Evolutionary conservation across 352 stramenopile genomes (phyloP).

Genomic region (Phytophthora lateralis): DNA sequence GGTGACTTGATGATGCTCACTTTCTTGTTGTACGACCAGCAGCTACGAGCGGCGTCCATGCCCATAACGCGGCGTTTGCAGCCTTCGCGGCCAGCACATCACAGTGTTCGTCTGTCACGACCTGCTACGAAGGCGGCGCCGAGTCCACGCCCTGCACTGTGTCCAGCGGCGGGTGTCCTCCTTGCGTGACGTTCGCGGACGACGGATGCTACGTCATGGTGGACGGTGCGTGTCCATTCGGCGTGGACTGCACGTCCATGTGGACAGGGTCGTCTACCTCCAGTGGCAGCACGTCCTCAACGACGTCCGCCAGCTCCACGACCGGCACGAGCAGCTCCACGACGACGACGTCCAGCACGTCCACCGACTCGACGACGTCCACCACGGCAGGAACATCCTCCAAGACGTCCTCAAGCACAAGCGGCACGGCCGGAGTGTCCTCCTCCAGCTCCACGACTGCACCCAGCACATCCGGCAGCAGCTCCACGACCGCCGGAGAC

Average conservation of each 20-base stretch:
- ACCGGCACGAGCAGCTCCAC: background rate
- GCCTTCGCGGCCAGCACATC: slow-evolving; percentile 27
- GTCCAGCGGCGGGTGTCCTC: slow-evolving; percentile 32
- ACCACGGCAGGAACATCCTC: slow-evolving; percentile 14
- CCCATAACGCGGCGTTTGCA: background rate
- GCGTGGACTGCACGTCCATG: slow-evolving; percentile 32
- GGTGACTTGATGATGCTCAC: background rate
- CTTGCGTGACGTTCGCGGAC: slow-evolving; percentile 43
- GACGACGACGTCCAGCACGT: slow-evolving; percentile 12
- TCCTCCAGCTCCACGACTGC: slow-evolving; percentile 20
- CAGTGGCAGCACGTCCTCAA: slow-evolving; percentile 15
- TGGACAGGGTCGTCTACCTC: slow-evolving; percentile 25
- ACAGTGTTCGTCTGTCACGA: slow-evolving; percentile 32
- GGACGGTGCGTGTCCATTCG: slow-evolving; percentile 34
- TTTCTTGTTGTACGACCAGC: background rate
- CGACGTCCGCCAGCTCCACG: slow-evolving; percentile 3
- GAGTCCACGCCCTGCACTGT: slow-evolving; percentile 32
- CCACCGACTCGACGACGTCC: slow-evolving; percentile 1
- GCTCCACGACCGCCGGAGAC: slow-evolving; percentile 9
- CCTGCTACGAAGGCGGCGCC: slow-evolving; percentile 38
- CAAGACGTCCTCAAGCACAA: slow-evolving; percentile 17
- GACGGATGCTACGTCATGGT: slow-evolving; percentile 47
- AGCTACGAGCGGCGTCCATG: slow-evolving; percentile 8
- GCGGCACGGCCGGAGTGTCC: slow-evolving; percentile 17
- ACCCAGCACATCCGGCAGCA: slow-evolving; percentile 22